These are phyloP conservation scores for Fraxinus latifolia DNA, from an alignment of 305 asterid species.

Conservation along the genomic window DNA sequence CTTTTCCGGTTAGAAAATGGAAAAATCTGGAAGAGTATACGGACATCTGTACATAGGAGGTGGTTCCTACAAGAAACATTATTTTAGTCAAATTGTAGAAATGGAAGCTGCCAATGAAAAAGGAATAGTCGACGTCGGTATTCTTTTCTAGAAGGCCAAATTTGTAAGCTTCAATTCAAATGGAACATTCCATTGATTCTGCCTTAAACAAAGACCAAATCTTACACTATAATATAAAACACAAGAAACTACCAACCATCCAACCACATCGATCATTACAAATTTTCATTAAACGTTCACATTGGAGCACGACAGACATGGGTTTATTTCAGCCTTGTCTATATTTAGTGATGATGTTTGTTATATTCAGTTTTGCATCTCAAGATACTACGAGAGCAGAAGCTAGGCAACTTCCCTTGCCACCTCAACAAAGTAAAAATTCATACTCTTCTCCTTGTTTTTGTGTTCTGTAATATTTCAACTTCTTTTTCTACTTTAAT, in stretches of 20 bases:
- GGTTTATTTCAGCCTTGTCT: not conserved
- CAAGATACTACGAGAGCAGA: slow-evolving; percentile 15
- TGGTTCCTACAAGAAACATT: not conserved
- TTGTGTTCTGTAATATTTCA: not conserved
- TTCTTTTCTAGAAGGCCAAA: not conserved
- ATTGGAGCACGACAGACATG: not conserved
- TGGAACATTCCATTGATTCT: not conserved
- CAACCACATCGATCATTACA: not conserved
- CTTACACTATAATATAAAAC: not conserved
- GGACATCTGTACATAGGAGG: not conserved
- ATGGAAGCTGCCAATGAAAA: not conserved
- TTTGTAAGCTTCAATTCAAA: not conserved
- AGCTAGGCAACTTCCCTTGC: slow-evolving; percentile 27
- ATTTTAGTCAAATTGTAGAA: not conserved
- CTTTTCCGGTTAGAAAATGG: too few relatives aligned
- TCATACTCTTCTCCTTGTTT: too few relatives aligned
- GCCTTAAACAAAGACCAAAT: not conserved
- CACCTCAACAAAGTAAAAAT: slow-evolving; percentile 27
- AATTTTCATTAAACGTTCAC: not conserved
- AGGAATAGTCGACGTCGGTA: not conserved
- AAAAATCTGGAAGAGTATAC: not conserved
- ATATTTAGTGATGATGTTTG: slow-evolving; percentile 2
- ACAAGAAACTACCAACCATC: not conserved
- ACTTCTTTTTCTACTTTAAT: not conserved
- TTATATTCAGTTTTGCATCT: slow-evolving; percentile 14